These are phyloP conservation scores for Albifimbria verrucaria DNA, from an alignment of 2,329 filamentous ascomycete species.

Conservation along the genomic window DNA sequence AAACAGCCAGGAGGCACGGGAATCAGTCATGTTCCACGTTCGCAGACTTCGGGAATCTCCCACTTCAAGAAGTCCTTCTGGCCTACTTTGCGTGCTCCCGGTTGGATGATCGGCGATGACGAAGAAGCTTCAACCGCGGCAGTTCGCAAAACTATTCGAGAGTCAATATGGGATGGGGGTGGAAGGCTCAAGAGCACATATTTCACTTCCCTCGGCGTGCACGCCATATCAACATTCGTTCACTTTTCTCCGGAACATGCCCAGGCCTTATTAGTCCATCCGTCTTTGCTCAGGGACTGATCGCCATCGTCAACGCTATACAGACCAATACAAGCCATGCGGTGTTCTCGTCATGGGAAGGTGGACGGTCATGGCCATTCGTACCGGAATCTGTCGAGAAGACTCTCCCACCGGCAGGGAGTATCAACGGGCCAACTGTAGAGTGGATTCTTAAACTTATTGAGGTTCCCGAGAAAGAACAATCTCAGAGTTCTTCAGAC, in stretches of 20 bases:
- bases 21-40: constrained; percentile 26
- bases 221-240: no score
- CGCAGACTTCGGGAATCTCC: constrained; percentile 31
- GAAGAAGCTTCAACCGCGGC: constrained; percentile 10
- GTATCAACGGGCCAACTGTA: constrained; percentile 33
- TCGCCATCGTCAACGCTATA: constrained; percentile 30
- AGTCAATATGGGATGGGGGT: constrained; percentile 25
- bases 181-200: constrained; percentile 17
- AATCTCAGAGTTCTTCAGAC: constrained; percentile 20
- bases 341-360: constrained; percentile 31
- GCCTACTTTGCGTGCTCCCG: constrained; percentile 28
- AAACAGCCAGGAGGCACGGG: constrained; percentile 21
- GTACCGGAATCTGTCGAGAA: constrained; percentile 30
- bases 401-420: constrained; percentile 31
- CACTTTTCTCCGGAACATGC: no score
- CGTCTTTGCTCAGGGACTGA: constrained; percentile 26
- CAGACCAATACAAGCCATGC: constrained; percentile 27
- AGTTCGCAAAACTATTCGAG: constrained; percentile 18
- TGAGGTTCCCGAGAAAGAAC: constrained; percentile 21
- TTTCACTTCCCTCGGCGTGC: constrained; percentile 10
- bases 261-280: constrained; percentile 24
- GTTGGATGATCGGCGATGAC: constrained; percentile 30
- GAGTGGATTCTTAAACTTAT: constrained; percentile 33
- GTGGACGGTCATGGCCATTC: constrained; percentile 34
- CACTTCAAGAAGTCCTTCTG: constrained; percentile 26